Conservation (phyloP, 179 eudicot species). For the Spinacia oleracea region DNA sequence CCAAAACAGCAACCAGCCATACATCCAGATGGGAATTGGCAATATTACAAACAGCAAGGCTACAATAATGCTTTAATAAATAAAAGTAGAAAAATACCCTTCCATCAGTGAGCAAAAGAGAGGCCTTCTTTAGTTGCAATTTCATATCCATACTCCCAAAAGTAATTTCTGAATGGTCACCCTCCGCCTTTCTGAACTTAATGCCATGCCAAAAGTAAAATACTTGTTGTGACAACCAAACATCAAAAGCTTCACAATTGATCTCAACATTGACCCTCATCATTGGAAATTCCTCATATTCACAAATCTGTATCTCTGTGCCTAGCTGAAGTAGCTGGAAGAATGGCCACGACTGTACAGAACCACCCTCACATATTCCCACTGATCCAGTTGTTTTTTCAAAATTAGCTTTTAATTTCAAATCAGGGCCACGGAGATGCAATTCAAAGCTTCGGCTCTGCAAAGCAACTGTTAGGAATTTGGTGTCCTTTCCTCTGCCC, state of each 20-base stretch:
- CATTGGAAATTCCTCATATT: constrained; percentile 28
- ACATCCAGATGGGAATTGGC: neutral
- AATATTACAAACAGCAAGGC: neutral
- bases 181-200: constrained; percentile 44
- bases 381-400: constrained; percentile 60
- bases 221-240: constrained; percentile 76
- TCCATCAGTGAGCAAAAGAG: constrained; percentile 80
- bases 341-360: constrained; percentile 59
- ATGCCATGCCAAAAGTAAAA: constrained; percentile 57
- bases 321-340: constrained; percentile 61
- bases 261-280: constrained; percentile 37
- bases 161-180: constrained; percentile 36
- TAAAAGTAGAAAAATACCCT: constrained; percentile 54
- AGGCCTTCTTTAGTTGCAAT: constrained; percentile 55
- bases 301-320: constrained; percentile 46
- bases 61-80: neutral
- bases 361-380: constrained; percentile 41
- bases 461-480: constrained; percentile 48
- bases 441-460: constrained; percentile 55
- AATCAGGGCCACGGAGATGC: constrained; percentile 33
- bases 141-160: constrained; percentile 42
- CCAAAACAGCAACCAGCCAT: neutral
- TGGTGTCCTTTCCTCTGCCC: constrained; percentile 40
- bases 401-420: constrained; percentile 40
- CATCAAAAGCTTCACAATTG: constrained; percentile 61